Base-by-base conservation (phyloP, 192 early-diverging fungal genomes). In the Coemansia sp. region DNA sequence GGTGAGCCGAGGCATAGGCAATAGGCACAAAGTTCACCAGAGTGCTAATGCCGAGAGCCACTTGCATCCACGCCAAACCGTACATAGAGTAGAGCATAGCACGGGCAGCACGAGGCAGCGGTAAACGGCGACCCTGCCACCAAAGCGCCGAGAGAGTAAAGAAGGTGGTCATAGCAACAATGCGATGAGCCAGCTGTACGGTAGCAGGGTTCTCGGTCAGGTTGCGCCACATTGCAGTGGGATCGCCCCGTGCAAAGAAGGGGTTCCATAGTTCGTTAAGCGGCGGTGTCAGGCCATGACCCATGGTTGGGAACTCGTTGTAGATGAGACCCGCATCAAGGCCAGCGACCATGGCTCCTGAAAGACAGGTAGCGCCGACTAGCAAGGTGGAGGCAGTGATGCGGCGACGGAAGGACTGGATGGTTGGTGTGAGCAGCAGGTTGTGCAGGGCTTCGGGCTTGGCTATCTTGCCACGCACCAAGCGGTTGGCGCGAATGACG, bases 221-320 rank as follows among this genome's bases (percentile, higher is more conserved):
- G 62, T 98, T 93, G 53, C 84, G 73, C 89, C 88, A 94, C 79
- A 85, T 60, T 56, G 68, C 55, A 0, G 38, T 23, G 13, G 63
- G 50, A 19, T 64, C 32, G 20, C 62, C 57, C 4, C 61, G 55
- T 0, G 77, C 58, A 51, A 58, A 79, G 37, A 41, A 58, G 11
- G 34, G 5, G 44, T 49, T 53, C 77, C 77, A 80, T 11, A 91
- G 79, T 46, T 91, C 87, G 3, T 67, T 60, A 20, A 64, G 73
- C 11, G 86, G 86, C 27, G 93, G 95, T 14, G 92, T 67, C n/a
- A 93, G 52, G 8, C 85, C 81, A 24, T 78, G 76, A 41, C 93
- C 96, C 96, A 98, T 98, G 40, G 79, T 77, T 2, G 96, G 96
- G 64, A 92, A 98, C 78, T 94, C 92, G 76, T 98, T 94, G 79